Conservation (phyloP, 768 basidiomycete genomes). For the Boletales sp. region DNA sequence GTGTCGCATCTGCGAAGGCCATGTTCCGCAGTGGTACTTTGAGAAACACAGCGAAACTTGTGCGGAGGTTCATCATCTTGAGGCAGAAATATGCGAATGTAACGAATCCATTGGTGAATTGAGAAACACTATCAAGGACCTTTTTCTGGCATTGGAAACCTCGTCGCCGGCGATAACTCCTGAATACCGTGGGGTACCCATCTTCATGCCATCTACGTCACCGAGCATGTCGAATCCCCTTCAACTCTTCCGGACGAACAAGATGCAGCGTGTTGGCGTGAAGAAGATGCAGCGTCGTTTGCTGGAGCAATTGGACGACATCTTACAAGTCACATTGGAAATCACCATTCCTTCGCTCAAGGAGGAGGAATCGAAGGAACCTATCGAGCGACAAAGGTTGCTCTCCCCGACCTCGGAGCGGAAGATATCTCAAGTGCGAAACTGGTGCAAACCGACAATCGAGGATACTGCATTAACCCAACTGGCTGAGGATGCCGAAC, state of each 20-base stretch:
- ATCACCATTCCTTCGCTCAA: slow-evolving; percentile 85
- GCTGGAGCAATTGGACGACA: slow-evolving; percentile 83
- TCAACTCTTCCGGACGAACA: slow-evolving; percentile 70
- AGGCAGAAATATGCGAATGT: slow-evolving; percentile 90
- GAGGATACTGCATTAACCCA: slow-evolving; percentile 83
- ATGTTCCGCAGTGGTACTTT: slow-evolving; percentile 98
- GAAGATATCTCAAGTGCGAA: slow-evolving; percentile 76
- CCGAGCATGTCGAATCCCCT: slow-evolving; percentile 72
- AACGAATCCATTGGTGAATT: slow-evolving; percentile 92
- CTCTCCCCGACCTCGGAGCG: slow-evolving; percentile 88
- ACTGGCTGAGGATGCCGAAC: slow-evolving; percentile 83
- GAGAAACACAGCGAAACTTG: slow-evolving; percentile 99
- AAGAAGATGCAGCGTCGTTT: slow-evolving; percentile 80
- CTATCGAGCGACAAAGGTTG: slow-evolving; percentile 88
- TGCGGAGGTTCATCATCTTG: slow-evolving; percentile 90
- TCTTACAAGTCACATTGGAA: slow-evolving; percentile 73
- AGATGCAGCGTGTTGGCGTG: slow-evolving; percentile 75
- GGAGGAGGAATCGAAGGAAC: slow-evolving; percentile 88
- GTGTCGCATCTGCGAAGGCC: slow-evolving; percentile 96
- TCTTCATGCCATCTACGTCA: slow-evolving; percentile 70
- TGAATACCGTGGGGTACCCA: slow-evolving; percentile 86
- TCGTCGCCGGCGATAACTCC: slow-evolving; percentile 63
- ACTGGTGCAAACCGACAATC: slow-evolving; percentile 82
- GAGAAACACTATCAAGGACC: slow-evolving; percentile 78
- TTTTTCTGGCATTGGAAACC: slow-evolving; percentile 67